Evolutionary conservation across 83 land plant species (phyloP).

Genomic region (Thuja plicata): DNA sequence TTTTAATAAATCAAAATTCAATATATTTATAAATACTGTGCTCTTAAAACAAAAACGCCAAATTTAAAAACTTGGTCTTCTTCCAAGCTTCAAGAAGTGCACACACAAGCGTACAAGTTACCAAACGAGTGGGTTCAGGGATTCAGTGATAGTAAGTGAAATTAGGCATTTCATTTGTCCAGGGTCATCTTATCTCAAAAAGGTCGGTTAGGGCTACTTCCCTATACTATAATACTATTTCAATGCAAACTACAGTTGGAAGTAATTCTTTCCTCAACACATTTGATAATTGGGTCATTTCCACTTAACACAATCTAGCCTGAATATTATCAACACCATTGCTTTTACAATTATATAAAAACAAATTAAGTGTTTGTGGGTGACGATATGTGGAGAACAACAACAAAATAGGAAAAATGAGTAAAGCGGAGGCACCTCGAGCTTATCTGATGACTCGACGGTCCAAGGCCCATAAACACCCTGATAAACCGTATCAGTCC

Average conservation of each 20-base stretch:
- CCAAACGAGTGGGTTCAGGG: not conserved
- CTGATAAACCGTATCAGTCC: constrained; percentile 35
- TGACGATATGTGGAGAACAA: not conserved
- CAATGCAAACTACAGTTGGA: not conserved
- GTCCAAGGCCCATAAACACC: constrained; percentile 95
- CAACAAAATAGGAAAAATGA: not conserved
- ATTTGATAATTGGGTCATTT: not conserved
- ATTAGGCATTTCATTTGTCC: not conserved
- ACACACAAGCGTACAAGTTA: not conserved
- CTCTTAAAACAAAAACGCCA: not conserved
- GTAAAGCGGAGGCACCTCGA: constrained; percentile 49
- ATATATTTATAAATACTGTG: not conserved
- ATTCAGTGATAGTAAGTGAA: not conserved
- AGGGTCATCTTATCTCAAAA: not conserved
- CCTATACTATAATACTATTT: not conserved
- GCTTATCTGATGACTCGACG: constrained; percentile 68
- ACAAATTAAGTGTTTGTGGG: not conserved
- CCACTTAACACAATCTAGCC: not conserved
- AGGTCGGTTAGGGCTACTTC: not conserved
- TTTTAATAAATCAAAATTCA: not conserved
- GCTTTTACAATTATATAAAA: not conserved
- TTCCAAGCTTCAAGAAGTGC: not conserved
- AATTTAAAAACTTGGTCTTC: too few species aligned
- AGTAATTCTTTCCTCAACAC: not conserved
- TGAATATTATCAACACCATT: not conserved